These are phyloP conservation scores for Magnaporthiopsis poae DNA, from an alignment of 2,329 filamentous ascomycete species.

Conservation along the genomic window DNA sequence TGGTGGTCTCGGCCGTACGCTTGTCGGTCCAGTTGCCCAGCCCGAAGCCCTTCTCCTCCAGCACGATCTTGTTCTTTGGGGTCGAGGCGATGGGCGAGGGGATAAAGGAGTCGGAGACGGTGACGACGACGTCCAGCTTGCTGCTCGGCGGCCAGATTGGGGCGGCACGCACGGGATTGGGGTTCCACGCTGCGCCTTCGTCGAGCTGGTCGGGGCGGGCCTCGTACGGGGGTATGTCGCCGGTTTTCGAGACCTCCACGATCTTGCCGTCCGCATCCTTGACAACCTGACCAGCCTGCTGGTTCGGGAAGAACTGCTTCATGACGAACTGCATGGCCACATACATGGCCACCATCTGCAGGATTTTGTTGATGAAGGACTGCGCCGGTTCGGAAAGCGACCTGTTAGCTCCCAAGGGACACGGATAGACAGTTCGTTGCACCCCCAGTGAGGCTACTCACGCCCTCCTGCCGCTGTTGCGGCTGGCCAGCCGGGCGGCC, in stretches of 20 bases:
- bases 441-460: conserved; percentile 17
- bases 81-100: conserved; percentile 58
- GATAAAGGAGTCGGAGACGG: conserved; percentile 66
- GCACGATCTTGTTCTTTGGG: conserved; percentile 58
- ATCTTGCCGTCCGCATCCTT: conserved; percentile 42
- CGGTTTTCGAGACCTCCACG: conserved; percentile 45
- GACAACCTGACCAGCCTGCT: conserved; percentile 36
- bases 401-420: background rate
- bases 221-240: conserved; percentile 53
- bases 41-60: conserved; percentile 71
- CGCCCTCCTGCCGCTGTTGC: conserved; percentile 21
- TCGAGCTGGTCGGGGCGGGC: conserved; percentile 52
- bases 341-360: conserved; percentile 45
- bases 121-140: conserved; percentile 72
- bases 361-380: conserved; percentile 35
- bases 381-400: conserved; percentile 4
- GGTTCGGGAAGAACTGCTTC: conserved; percentile 37
- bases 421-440: background rate
- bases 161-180: conserved; percentile 60
- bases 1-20: conserved; percentile 65
- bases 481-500: conserved; percentile 19
- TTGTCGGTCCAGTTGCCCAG: conserved; percentile 71
- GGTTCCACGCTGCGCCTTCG: conserved; percentile 53
- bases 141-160: conserved; percentile 81
- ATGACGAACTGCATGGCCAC: conserved; percentile 50